Conservation (phyloP, 176 grass and related monocot genomes). For the Rhynchospora pubera region DNA sequence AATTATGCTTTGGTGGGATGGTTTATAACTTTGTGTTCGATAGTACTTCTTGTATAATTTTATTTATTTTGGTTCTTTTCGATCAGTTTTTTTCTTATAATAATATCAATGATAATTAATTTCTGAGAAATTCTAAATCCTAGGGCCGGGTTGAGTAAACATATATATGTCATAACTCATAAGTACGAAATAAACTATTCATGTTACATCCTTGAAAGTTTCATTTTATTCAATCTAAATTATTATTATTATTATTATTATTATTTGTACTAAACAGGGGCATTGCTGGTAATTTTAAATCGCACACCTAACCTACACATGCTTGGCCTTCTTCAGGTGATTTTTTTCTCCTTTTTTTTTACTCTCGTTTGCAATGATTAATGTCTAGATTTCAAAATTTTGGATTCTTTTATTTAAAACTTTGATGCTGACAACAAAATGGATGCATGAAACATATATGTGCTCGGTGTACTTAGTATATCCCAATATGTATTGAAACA, state of each 20-base stretch:
- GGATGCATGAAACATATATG: no score
- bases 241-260: neutral
- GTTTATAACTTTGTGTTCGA: no score
- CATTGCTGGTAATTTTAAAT: conserved; percentile 66
- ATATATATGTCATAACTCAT: neutral
- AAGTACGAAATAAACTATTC: neutral
- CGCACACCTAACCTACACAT: conserved; percentile 62
- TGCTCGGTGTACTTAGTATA: no score
- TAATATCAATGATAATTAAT: no score
- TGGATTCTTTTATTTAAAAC: neutral
- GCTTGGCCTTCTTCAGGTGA: conserved; percentile 71
- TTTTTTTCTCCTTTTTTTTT: neutral
- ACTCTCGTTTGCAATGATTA: neutral
- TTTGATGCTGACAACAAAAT: neutral
- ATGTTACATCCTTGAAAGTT: neutral
- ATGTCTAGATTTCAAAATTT: neutral
- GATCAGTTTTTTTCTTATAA: no score
- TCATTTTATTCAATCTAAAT: conserved; percentile 5
- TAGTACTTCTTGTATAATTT: no score
- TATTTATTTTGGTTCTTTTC: no score
- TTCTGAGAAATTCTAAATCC: neutral
- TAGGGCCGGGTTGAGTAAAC: neutral
- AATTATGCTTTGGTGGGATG: no score
- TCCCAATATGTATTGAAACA: neutral
- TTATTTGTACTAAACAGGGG: conserved; percentile 44